Base-by-base conservation (phyloP, 2,329 filamentous ascomycete genomes). In the Pseudogymnoascus sp. region DNA sequence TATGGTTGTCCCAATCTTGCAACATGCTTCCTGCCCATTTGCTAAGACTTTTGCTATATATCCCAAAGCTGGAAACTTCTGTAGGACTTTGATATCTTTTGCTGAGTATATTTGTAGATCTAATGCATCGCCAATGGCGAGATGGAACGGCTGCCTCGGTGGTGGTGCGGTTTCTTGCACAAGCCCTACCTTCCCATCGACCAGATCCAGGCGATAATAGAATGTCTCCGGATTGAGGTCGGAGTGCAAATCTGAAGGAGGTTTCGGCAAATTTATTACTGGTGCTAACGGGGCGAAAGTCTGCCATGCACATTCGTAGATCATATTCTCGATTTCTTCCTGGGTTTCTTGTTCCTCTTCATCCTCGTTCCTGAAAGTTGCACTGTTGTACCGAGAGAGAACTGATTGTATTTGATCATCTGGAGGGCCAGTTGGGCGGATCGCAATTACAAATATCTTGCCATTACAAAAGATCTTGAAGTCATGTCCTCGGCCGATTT, bases 21-120 rank as follows among this genome's bases (percentile, higher is more conserved):
- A 68, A 59, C 62, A 67, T 60, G 60, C 65, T 19, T 65, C 63
- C 31, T 59, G 31, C 40, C 60, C 65, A 7, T 62, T 28, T 35
- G 65, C 60, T 35, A 59, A 59, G 3, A 67, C 67, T 64, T 60
- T 62, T 4, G 63, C 61, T 38, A 66, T 66, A 46, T 63, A 59
- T 12, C 64, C 65, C 26, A 53, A 14, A 3, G 40, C 60, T 11
- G 31, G 6, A 24, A 66, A n/a, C 2, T 56, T 63, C 31, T 65
- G 35, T 11, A 59, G 10, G 6, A 65, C 46, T 37, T 14, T 12
- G 22, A 66, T 66, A 35, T 65, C 63, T 22, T 53, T 62, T 5
- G 61, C 46, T 19, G 61, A 66, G 24, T 60, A 64, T 38, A 40
- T n/a, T 24, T 61, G 61, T 37, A 66, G 61, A 12, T 16, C 60